Percentiles rank a stretch among this genome's conserved stretches.
These are phyloP conservation scores for Malus hybrid DNA, from an alignment of 331 rosid genomes.

Conservation along the genomic window DNA sequence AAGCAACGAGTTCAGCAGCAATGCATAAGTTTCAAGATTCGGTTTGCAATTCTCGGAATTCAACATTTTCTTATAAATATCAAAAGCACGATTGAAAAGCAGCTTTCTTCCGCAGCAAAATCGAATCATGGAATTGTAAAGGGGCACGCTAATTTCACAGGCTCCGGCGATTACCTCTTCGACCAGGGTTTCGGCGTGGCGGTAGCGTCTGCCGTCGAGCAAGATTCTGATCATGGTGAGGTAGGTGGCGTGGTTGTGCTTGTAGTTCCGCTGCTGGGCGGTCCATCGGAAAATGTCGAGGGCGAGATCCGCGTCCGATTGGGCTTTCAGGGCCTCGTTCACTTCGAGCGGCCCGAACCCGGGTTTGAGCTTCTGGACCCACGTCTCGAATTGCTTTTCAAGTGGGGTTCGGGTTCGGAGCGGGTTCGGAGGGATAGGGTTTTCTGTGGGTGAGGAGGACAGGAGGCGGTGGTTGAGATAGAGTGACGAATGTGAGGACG, in stretches of 20 bases:
- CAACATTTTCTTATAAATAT: slow-evolving; percentile 75
- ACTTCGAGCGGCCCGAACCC: slow-evolving; percentile 70
- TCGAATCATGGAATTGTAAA: slow-evolving; percentile 60
- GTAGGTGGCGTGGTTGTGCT: slow-evolving; percentile 61
- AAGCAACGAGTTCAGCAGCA: slow-evolving; percentile 57
- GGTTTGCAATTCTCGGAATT: slow-evolving; percentile 54
- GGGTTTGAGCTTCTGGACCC: slow-evolving; percentile 74
- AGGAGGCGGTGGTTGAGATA: slow-evolving; percentile 11
- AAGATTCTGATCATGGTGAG: slow-evolving; percentile 55
- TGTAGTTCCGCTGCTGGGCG: slow-evolving; percentile 73
- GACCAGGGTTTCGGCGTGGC: slow-evolving; percentile 62
- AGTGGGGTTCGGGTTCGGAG: slow-evolving; percentile 54
- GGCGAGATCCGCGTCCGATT: slow-evolving; percentile 82
- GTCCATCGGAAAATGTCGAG: slow-evolving; percentile 97
- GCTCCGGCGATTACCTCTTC: slow-evolving; percentile 90
- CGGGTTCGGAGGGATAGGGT: slow-evolving; percentile 2
- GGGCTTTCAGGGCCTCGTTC: slow-evolving; percentile 50
- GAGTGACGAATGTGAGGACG: background rate
- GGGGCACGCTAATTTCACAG: slow-evolving; percentile 55
- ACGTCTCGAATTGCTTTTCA: slow-evolving; percentile 70
- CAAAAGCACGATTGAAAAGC: slow-evolving; percentile 65
- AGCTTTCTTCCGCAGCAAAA: slow-evolving; percentile 58
- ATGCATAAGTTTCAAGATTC: slow-evolving; percentile 57
- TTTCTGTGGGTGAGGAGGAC: slow-evolving; percentile 13
- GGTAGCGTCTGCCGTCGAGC: slow-evolving; percentile 39